Evolutionary conservation across 116 monocot genomes (phyloP).

Genomic region (Trichopus zeylanicus): DNA sequence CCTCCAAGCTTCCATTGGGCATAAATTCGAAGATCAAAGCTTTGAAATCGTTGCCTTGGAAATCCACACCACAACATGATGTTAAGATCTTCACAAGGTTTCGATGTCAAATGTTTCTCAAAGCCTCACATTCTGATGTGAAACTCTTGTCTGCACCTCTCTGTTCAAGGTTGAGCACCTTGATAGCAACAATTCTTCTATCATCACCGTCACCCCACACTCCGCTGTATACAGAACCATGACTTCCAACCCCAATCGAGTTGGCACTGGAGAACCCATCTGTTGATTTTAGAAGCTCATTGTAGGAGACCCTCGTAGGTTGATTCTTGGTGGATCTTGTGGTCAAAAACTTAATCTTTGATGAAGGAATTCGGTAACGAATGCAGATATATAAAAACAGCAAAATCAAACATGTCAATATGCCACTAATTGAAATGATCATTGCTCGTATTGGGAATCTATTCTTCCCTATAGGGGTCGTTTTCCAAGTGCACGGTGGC

Average conservation of each 20-base stretch:
- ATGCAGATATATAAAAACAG: too few relatives aligned
- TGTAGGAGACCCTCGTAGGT: too few relatives aligned
- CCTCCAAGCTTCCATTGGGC: conserved; percentile 20
- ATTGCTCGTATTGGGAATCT: too few relatives aligned
- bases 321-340: too few relatives aligned
- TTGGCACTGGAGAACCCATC: neutral
- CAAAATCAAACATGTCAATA: too few relatives aligned
- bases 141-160: neutral
- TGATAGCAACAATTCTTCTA: neutral
- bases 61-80: neutral
- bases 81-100: conserved; percentile 2
- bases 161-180: too few relatives aligned
- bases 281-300: too few relatives aligned
- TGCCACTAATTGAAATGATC: too few relatives aligned
- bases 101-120: too few relatives aligned
- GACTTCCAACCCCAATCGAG: neutral
- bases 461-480: neutral
- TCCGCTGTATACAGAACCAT: neutral
- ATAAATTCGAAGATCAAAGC: conserved; percentile 6
- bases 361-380: too few relatives aligned
- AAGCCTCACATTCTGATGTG: neutral
- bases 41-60: too few relatives aligned
- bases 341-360: too few relatives aligned
- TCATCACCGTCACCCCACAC: neutral
- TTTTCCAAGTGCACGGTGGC: neutral